Evolutionary conservation across 345 rosid genomes (phyloP), one percentile per base, ranked within the genome.

Genomic region (Laguncularia racemosa): DNA sequence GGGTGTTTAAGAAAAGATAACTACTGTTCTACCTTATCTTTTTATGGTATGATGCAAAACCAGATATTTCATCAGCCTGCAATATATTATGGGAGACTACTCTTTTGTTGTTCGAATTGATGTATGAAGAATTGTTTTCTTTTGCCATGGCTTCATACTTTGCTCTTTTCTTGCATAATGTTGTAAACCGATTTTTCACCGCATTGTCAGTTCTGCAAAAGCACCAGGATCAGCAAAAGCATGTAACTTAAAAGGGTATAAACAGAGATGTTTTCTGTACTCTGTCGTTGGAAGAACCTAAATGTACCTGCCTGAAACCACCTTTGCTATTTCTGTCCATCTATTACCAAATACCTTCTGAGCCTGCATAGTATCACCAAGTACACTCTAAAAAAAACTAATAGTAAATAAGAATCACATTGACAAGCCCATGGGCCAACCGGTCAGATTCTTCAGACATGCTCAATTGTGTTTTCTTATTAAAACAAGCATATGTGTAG

Each of bases 271-370:
- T 9, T 33, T 10, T 33, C 40, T 4, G 11, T 33, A 33, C 40
- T 33, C 40, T 33, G 40, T 33, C 7, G 40, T 33, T 33, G 40
- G 40, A 33, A 7, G 1, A 33, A 33, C 40, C 40, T 33, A 33
- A 33, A 33, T 60, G 23, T 88, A 93, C 99, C 99, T 93, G 71
- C 99, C 99, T 68, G 97, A 84, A 73, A 93, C 97, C 81, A 93
- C 96, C 79, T 89, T 93, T 60, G 99, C 97, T 46, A 93, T 93
- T 79, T 93, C 96, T 44, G 97, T 93, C 99, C 99, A 93, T 72
- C 96, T 84, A 69, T 93, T 93, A 46, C 99, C 99, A 71, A 82
- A 89, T 71, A 93, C 63, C 65, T 81, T 87, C 57, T 93, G 99
- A 54, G 99, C 97, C 99, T 93, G 77, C 80, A 67, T 44, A 75